Evolutionary conservation across 805 yeast genomes (phyloP), one percentile per base, ranked within the genome.

Genomic region (Metschnikowia borealis): DNA sequence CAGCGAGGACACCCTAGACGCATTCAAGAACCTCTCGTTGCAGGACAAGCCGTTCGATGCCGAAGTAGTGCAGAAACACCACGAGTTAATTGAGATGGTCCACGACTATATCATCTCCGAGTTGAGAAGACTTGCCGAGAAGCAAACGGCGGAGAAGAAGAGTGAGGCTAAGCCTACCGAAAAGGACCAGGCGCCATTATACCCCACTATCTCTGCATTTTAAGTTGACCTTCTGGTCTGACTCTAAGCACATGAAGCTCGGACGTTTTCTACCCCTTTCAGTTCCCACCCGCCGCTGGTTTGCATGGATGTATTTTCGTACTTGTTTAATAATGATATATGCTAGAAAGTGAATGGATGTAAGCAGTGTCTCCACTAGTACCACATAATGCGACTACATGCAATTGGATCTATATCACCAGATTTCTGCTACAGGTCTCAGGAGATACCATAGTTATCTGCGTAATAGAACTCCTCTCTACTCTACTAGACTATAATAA

Each of bases 121-220:
- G 37, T 57, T 51, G 45, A 55, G 55, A 35, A 49, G 49, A 20
- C 17, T 37, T 17, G 31, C 41, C 2, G 57, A 53, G 48, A 18
- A 42, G 17, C 46, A 45, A 35, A 34, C 18, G 36, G 45, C 35
- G 21, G 43, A 45, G 20, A 52, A 46, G 46, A 14, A 34, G 38
- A 33, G 43, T 41, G 35, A 38, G 14, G 23, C 33, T 23, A n/a
- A 38, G 14, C 13, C 38, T n/a, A 20, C 34, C n/a, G 45, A 43
- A 10, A 32, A 48, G 18, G 52, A 53, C 18, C 47, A 51, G 52
- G 47, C 51, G 10, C 39, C 54, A 2, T 62, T 73, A 50, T 73
- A 73, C 53, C 78, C 78, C 34, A 63, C 68, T 32, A 71, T 73
- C 43, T 62, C 74, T 43, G 75, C 75, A 21, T 73, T 73, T 54